Base-by-base conservation (phyloP, 1,284 basidiomycete genomes). In the Inonotus hispidus region DNA sequence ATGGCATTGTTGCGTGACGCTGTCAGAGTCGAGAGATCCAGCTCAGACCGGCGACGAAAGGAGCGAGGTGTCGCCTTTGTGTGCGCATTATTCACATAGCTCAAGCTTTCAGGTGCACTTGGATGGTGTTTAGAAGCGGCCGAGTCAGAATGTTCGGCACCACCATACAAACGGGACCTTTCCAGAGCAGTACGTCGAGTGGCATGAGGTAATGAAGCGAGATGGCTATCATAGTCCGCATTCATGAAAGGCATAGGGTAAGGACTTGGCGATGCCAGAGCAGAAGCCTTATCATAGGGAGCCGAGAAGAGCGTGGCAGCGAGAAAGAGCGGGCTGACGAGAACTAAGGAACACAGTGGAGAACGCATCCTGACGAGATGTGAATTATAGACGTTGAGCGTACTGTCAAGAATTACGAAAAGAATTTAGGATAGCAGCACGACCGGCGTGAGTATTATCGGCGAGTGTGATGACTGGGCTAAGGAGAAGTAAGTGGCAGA, bases 231-330 rank as follows among this genome's bases (percentile, higher is more conserved):
- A 50, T 63, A 63, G 27, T 63, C 62, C 21, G 53, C 62, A 37
- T 60, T 54, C 10, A 32, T 37, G 41, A 63, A 45, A 21, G 62
- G 62, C 58, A 63, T 63, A 58, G 60, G 60, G 21, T 45, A 38
- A 16, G 62, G 53, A 14, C 1, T 23, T 23, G 62, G 62, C 23
- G 46, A 57, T 11, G 62, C 61, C 32, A 63, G 32, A 52, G 57
- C 62, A 56, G 53, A 21, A 10, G 39, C 62, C 14, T 53, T 47
- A 16, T 35, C 16, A 45, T 43, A 25, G 37, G 59, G 54, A 16
- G 47, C 58, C 38, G 47, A 53, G 16, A 56, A 16, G 6, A 63
- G 39, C 5, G 39, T 58, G 46, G 54, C 39, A 45, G 21, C 38
- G n/a, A 63, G 62, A n/a, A 56, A 14, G 41, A 56, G n/a, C 5